phyloP scores from a whole-genome alignment of 2,329 filamentous ascomycete species.

The Stemphylium vesicarium region DNA sequence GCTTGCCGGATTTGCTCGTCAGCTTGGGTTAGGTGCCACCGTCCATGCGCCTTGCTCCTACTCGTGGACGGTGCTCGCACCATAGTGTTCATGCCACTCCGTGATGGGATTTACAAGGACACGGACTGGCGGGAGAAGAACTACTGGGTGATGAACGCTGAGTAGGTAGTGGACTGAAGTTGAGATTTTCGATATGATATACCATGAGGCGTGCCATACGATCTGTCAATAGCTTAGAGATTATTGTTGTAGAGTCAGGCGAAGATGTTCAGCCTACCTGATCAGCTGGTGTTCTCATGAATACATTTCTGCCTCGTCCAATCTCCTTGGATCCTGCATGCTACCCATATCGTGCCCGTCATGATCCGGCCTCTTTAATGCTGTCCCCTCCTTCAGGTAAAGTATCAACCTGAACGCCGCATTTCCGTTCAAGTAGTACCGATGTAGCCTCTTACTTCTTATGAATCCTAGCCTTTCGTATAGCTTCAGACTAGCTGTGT shows the following conservation, averaged over 20 bases:
- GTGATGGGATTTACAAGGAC: not conserved
- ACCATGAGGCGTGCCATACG: not conserved
- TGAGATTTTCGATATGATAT: not conserved
- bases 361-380: slow-evolving; percentile 36
- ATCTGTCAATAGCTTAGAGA: not conserved
- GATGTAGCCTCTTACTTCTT: slow-evolving; percentile 87
- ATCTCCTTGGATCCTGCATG: slow-evolving; percentile 5
- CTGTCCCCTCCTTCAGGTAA: slow-evolving; percentile 66
- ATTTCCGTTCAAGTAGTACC: slow-evolving; percentile 96
- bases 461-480: slow-evolving; percentile 94
- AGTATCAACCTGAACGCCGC: slow-evolving; percentile 90
- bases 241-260: not conserved
- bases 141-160: slow-evolving; percentile 11
- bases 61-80: slow-evolving; percentile 13
- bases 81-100: slow-evolving; percentile 22
- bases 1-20: slow-evolving; percentile 16
- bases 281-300: not conserved
- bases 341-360: slow-evolving; percentile 8
- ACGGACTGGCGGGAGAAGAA: slow-evolving; percentile 7
- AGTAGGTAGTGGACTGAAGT: not conserved
- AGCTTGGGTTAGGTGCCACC: not conserved
- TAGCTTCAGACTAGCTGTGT: slow-evolving; percentile 84
- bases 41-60: slow-evolving; percentile 22
- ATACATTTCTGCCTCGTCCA: slow-evolving; percentile 14
- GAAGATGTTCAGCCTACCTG: not conserved